phyloP scores from a whole-genome alignment of 257 asterid genomes.

The Dorcoceras hygrometricum region DNA sequence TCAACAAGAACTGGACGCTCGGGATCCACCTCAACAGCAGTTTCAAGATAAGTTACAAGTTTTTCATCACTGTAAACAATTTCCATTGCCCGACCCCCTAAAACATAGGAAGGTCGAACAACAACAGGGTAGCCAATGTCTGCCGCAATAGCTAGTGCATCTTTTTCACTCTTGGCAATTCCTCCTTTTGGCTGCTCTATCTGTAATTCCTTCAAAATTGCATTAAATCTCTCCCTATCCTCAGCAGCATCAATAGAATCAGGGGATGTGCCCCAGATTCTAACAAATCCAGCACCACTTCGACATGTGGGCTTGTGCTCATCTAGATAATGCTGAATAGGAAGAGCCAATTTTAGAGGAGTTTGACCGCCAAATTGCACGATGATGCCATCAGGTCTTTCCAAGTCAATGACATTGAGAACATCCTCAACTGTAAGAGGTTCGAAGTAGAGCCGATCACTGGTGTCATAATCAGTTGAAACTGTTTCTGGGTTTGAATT shows the following conservation, averaged over 20 bases:
- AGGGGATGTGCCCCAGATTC: slow-evolving; percentile 97
- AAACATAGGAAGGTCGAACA: slow-evolving; percentile 91
- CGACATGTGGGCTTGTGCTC: slow-evolving; percentile 54
- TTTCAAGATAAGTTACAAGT: slow-evolving; percentile 70
- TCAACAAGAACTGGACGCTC: slow-evolving; percentile 93
- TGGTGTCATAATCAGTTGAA: slow-evolving; percentile 94
- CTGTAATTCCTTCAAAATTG: slow-evolving; percentile 68
- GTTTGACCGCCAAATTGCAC: slow-evolving; percentile 99
- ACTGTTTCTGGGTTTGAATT: slow-evolving; percentile 98
- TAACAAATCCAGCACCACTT: slow-evolving; percentile 68
- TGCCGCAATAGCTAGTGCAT: slow-evolving; percentile 88
- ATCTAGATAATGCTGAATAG: slow-evolving; percentile 71
- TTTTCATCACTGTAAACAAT: slow-evolving; percentile 93
- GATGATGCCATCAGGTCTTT: slow-evolving; percentile 93
- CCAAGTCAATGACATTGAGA: slow-evolving; percentile 82
- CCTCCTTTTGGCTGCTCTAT: slow-evolving; percentile 99
- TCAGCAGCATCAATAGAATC: slow-evolving; percentile 98
- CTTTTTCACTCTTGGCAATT: slow-evolving; percentile 83
- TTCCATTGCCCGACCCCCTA: slow-evolving; percentile 99
- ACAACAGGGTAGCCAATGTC: slow-evolving; percentile 94
- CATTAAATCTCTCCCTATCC: slow-evolving; percentile 87
- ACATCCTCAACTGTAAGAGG: slow-evolving; percentile 97
- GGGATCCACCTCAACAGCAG: slow-evolving; percentile 94
- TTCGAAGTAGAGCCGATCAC: slow-evolving; percentile 95
- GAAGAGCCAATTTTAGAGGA: slow-evolving; percentile 80